Evolutionary conservation across 192 early-diverging fungal species (phyloP).

Genomic region (Entomortierella chlamydospora): DNA sequence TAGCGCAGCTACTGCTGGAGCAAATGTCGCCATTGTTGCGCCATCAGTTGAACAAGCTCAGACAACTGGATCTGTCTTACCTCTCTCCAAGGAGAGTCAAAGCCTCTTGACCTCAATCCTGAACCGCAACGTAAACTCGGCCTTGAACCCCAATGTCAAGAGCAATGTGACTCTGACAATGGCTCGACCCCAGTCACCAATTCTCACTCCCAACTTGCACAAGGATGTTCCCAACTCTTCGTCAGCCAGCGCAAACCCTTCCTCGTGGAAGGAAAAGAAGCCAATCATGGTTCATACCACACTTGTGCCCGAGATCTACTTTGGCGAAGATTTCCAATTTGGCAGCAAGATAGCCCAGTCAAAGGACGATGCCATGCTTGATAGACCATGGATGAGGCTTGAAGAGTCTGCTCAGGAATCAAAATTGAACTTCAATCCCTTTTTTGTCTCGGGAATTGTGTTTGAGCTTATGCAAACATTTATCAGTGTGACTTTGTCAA

Average conservation of each 20-base stretch:
- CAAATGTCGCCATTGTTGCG: neutral
- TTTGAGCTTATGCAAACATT: constrained; percentile 41
- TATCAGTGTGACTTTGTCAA: constrained; percentile 1
- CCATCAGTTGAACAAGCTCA: constrained; percentile 1
- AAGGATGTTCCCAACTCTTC: constrained; percentile 53
- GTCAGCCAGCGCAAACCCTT: constrained; percentile 20
- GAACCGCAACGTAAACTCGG: constrained; percentile 29
- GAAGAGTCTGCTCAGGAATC: neutral
- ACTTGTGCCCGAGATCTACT: constrained; percentile 46
- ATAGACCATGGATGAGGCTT: constrained; percentile 39
- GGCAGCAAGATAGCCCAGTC: constrained; percentile 8
- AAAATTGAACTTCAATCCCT: neutral
- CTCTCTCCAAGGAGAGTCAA: constrained; percentile 48
- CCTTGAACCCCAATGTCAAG: constrained; percentile 39
- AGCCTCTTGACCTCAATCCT: constrained; percentile 41
- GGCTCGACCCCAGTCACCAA: constrained; percentile 41
- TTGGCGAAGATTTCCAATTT: constrained; percentile 45
- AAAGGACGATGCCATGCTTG: constrained; percentile 23
- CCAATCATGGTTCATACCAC: constrained; percentile 53
- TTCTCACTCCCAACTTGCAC: constrained; percentile 41
- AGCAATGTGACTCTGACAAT: constrained; percentile 31
- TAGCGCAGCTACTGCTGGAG: constrained; percentile 7
- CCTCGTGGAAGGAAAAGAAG: constrained; percentile 51
- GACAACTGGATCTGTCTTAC: neutral
- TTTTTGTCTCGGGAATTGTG: constrained; percentile 21